phyloP scores from a whole-genome alignment of 2,329 filamentous ascomycete species.

The Botrytis paeoniae region DNA sequence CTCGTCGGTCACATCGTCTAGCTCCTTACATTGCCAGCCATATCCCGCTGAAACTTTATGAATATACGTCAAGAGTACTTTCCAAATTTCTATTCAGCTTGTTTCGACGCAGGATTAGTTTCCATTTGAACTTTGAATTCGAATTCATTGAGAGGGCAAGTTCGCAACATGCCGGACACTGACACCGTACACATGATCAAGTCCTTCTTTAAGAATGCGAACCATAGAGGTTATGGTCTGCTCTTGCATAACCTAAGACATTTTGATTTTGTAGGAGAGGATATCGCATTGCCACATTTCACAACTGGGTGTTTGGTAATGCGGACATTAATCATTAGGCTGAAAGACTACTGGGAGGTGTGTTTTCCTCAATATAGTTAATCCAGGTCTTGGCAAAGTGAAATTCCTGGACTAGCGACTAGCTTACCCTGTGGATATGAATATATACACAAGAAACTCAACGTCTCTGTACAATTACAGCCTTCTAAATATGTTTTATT shows the following conservation, averaged over 20 bases:
- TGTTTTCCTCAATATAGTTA: too few relatives aligned
- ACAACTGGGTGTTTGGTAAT: too few relatives aligned
- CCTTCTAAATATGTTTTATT: too few relatives aligned
- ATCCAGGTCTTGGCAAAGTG: too few relatives aligned
- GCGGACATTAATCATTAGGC: too few relatives aligned
- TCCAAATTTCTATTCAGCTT: not conserved
- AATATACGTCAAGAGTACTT: not conserved
- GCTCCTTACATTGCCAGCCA: not conserved
- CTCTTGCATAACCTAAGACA: not conserved
- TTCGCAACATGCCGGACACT: not conserved
- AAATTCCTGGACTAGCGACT: too few relatives aligned
- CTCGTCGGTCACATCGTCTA: not conserved
- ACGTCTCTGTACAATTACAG: too few relatives aligned
- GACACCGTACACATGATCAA: not conserved
- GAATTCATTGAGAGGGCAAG: not conserved
- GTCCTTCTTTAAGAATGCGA: not conserved
- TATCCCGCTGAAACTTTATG: not conserved
- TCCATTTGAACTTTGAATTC: not conserved
- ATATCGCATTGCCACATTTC: too few relatives aligned
- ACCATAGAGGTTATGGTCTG: not conserved
- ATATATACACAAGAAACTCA: too few relatives aligned
- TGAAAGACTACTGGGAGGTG: too few relatives aligned
- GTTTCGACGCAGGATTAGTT: not conserved
- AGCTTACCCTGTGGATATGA: too few relatives aligned
- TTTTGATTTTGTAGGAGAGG: too few relatives aligned